These are phyloP conservation scores for Ophiostoma perfectum DNA, from an alignment of 2,329 filamentous ascomycete genomes.

Conservation along the genomic window DNA sequence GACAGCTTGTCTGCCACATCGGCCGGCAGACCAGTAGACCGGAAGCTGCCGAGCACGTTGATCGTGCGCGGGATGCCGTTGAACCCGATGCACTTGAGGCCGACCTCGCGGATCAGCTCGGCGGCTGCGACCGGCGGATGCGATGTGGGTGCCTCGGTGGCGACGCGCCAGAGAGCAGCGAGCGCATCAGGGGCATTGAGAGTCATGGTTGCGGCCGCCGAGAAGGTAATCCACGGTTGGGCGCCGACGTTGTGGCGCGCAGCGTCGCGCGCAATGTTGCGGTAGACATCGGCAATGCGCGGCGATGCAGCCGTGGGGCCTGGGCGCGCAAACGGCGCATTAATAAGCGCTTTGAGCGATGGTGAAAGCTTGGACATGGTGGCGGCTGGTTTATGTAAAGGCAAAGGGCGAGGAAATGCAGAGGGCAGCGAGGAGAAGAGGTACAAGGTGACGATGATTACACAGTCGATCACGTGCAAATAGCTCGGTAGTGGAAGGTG, in stretches of 20 bases:
- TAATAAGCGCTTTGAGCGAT: constrained; percentile 67
- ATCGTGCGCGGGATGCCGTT: constrained; percentile 79
- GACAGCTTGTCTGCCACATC: constrained; percentile 50
- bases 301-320: constrained; percentile 59
- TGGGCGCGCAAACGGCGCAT: constrained; percentile 60
- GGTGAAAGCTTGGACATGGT: constrained; percentile 69
- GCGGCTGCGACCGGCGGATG: constrained; percentile 44
- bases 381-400: background rate
- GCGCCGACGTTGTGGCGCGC: constrained; percentile 55
- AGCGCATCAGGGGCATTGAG: constrained; percentile 79
- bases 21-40: constrained; percentile 49
- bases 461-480: constrained; percentile 4
- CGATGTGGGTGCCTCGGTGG: constrained; percentile 31
- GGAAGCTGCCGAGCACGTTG: constrained; percentile 60
- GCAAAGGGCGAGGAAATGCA: background rate
- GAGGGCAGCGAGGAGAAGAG: background rate
- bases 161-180: constrained; percentile 53
- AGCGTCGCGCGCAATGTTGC: constrained; percentile 59
- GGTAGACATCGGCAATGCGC: constrained; percentile 59
- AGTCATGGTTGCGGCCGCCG: constrained; percentile 75
- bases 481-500: background rate
- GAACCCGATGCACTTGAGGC: constrained; percentile 54
- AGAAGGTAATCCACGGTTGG: constrained; percentile 61
- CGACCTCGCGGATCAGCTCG: constrained; percentile 69
- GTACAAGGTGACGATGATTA: background rate